phyloP scores from a whole-genome alignment of 106 monocot genomes.

The Acorus gramineus region DNA sequence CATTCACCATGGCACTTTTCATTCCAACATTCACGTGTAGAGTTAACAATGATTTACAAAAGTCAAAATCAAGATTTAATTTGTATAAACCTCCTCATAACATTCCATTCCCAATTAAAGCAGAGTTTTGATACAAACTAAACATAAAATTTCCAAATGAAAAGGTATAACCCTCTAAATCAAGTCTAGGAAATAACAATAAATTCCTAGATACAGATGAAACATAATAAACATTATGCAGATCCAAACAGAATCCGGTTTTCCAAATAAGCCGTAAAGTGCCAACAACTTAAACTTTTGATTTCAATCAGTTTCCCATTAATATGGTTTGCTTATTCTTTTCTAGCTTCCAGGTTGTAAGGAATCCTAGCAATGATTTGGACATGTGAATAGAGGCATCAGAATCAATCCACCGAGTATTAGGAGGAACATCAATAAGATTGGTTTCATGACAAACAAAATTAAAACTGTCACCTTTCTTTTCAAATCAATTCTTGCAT shows the following conservation, averaged over 20 bases:
- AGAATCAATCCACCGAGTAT: too few species aligned
- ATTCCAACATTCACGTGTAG: too few species aligned
- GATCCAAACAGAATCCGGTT: not conserved
- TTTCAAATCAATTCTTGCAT: too few species aligned
- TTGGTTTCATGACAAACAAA: too few species aligned
- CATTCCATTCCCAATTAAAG: not conserved
- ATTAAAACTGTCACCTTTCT: too few species aligned
- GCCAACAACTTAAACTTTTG: not conserved
- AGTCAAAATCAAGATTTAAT: too few species aligned
- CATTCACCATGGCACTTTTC: too few species aligned
- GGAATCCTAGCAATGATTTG: too few species aligned
- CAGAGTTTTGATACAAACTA: not conserved
- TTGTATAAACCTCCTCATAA: not conserved
- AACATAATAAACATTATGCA: conserved; percentile 1
- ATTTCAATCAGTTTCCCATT: not conserved
- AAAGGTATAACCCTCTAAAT: not conserved
- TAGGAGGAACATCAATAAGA: too few species aligned
- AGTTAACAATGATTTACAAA: too few species aligned
- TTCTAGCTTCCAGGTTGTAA: not conserved
- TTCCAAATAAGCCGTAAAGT: not conserved
- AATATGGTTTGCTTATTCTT: not conserved
- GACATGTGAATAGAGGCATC: too few species aligned
- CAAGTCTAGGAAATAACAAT: not conserved
- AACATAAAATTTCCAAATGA: not conserved
- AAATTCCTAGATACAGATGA: not conserved